phyloP scores from a whole-genome alignment of 768 basidiomycete species.

The Mycena latifolia region DNA sequence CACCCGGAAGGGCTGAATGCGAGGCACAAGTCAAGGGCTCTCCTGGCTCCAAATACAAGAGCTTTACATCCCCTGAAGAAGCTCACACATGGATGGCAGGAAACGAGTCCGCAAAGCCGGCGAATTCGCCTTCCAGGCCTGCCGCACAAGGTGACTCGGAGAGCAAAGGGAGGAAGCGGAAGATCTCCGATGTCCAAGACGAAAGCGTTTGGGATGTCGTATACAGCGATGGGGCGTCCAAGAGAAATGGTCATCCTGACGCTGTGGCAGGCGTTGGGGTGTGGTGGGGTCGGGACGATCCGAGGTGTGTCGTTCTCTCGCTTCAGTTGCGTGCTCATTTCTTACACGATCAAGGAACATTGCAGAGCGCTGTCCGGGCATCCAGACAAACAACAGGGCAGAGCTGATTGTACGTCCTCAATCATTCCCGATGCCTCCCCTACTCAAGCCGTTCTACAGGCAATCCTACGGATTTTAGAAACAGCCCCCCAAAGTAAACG shows the following conservation, averaged over 20 bases:
- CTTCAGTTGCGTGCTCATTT: not conserved
- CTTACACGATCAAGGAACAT: constrained; percentile 70
- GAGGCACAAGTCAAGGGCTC: constrained; percentile 77
- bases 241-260: constrained; percentile 78
- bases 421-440: not conserved
- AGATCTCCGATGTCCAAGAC: constrained; percentile 42
- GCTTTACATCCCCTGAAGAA: constrained; percentile 66
- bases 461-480: constrained; percentile 87
- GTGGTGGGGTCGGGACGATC: constrained; percentile 84
- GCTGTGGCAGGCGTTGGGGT: constrained; percentile 89
- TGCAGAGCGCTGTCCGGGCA: constrained; percentile 84
- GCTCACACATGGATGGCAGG: constrained; percentile 68
- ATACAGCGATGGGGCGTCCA: constrained; percentile 91
- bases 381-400: constrained; percentile 90
- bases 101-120: constrained; percentile 13
- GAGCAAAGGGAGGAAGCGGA: constrained; percentile 51
- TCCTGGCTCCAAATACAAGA: constrained; percentile 72
- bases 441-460: constrained; percentile 56
- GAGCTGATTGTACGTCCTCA: constrained; percentile 78
- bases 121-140: constrained; percentile 5
- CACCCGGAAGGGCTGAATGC: constrained; percentile 73
- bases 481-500: constrained; percentile 67
- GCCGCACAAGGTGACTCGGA: not conserved
- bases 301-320: constrained; percentile 57
- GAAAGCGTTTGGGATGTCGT: constrained; percentile 63